Percentiles rank a stretch among this genome's conserved stretches.
phyloP scores from a whole-genome alignment of 2,329 filamentous ascomycete species.

The Hypoxylon sp. region DNA sequence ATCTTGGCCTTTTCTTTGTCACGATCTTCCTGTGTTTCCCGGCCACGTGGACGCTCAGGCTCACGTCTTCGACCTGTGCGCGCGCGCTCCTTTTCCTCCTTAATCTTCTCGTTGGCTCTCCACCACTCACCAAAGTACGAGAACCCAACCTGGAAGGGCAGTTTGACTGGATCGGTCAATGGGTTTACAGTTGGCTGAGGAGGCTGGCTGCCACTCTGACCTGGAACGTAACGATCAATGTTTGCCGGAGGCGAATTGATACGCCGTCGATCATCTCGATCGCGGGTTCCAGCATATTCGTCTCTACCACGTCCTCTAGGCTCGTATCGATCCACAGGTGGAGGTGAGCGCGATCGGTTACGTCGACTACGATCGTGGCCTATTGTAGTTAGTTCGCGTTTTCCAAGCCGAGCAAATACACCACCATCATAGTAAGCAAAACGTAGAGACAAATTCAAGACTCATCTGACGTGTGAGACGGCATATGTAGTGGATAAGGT shows the following conservation, averaged over 20 bases:
- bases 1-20: conserved; percentile 85
- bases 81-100: conserved; percentile 81
- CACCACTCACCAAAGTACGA: conserved; percentile 91
- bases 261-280: conserved; percentile 71
- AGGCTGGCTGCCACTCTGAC: conserved; percentile 70
- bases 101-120: conserved; percentile 85
- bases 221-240: conserved; percentile 88
- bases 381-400: conserved; percentile 54
- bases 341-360: conserved; percentile 78
- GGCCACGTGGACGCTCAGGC: conserved; percentile 73
- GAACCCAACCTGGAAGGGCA: conserved; percentile 86
- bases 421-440: conserved; percentile 25
- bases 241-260: conserved; percentile 75
- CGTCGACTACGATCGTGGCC: conserved; percentile 71
- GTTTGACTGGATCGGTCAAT: conserved; percentile 77
- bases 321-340: conserved; percentile 81
- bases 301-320: conserved; percentile 76
- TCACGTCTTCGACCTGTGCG: conserved; percentile 78
- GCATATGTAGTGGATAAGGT: conserved; percentile 10
- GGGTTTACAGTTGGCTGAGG: conserved; percentile 73
- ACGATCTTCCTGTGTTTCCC: conserved; percentile 79
- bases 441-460: conserved; percentile 7
- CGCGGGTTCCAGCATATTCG: conserved; percentile 71
- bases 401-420: conserved; percentile 33
- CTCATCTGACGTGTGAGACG: conserved; percentile 3